Conservation (phyloP, 345 rosid genomes). For the Raphanus sativus region DNA sequence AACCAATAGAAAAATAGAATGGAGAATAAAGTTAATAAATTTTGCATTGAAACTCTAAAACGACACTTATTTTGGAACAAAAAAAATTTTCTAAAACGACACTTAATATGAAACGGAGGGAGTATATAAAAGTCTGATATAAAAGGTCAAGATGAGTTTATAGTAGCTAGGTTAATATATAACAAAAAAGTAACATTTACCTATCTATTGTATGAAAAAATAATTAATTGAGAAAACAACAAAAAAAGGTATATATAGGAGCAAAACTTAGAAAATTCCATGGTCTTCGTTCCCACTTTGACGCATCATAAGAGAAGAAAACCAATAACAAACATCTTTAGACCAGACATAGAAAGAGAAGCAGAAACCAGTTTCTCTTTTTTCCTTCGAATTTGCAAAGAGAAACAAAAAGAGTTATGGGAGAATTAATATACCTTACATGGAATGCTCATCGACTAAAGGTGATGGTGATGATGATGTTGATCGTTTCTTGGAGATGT, state of each 20-base stretch:
- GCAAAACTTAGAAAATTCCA: background rate
- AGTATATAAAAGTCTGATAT: background rate
- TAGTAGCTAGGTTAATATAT: background rate
- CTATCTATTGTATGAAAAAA: background rate
- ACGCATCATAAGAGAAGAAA: background rate
- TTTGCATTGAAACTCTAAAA: no score
- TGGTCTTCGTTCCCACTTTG: background rate
- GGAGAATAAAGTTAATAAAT: no score
- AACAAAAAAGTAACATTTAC: background rate
- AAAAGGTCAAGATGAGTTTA: background rate
- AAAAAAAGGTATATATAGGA: background rate
- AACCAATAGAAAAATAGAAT: no score
- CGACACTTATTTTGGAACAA: no score
- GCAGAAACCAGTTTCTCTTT: background rate
- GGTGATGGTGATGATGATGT: background rate
- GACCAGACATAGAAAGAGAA: background rate
- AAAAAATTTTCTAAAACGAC: no score
- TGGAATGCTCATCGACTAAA: background rate
- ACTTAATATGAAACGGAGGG: no score
- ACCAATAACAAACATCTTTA: background rate
- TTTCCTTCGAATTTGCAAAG: background rate
- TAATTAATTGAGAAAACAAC: no score
- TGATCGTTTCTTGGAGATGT: slow-evolving; percentile 11
- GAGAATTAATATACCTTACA: background rate
- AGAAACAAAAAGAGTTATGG: background rate